Conservation (phyloP, 805 yeast genomes). For the Pichia membranifaciens region DNA sequence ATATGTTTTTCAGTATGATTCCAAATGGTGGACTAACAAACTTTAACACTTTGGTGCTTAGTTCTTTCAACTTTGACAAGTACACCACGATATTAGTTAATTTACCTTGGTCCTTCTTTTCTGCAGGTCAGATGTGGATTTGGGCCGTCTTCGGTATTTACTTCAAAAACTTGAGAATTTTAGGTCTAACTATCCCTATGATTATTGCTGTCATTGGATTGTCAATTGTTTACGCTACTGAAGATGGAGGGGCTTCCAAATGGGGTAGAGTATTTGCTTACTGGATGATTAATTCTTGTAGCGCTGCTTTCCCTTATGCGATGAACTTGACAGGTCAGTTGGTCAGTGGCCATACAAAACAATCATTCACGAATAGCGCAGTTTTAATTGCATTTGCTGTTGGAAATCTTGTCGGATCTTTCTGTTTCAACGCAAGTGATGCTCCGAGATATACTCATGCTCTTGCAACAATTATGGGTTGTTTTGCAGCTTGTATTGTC, state of each 20-base stretch:
- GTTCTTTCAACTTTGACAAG: conserved; percentile 16
- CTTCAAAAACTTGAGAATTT: conserved; percentile 21
- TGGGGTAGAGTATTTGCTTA: conserved; percentile 30
- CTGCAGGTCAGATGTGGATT: conserved; percentile 17
- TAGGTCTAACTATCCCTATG: conserved; percentile 39
- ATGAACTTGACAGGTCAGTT: conserved; percentile 30
- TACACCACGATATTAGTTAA: conserved; percentile 19
- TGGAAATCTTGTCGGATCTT: conserved; percentile 48
- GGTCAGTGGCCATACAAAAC: conserved; percentile 48
- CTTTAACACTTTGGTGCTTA: conserved; percentile 15
- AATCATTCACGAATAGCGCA: conserved; percentile 39
- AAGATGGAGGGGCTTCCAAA: conserved; percentile 19
- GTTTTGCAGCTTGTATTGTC: conserved; percentile 34
- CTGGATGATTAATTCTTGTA: conserved; percentile 33
- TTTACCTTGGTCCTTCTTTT: conserved; percentile 22
- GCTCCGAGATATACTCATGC: conserved; percentile 42
- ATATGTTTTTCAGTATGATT: conserved; percentile 20
- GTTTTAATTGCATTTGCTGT: conserved; percentile 41
- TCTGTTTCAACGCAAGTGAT: conserved; percentile 41
- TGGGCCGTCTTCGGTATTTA: conserved; percentile 16
- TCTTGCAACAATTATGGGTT: conserved; percentile 30
- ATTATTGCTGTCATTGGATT: conserved; percentile 33
- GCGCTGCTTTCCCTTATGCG: conserved; percentile 28
- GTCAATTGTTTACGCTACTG: conserved; percentile 15
- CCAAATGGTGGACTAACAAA: conserved; percentile 22